Base-by-base conservation (phyloP, 2,329 filamentous ascomycete species). In the Botrytis cinerea region DNA sequence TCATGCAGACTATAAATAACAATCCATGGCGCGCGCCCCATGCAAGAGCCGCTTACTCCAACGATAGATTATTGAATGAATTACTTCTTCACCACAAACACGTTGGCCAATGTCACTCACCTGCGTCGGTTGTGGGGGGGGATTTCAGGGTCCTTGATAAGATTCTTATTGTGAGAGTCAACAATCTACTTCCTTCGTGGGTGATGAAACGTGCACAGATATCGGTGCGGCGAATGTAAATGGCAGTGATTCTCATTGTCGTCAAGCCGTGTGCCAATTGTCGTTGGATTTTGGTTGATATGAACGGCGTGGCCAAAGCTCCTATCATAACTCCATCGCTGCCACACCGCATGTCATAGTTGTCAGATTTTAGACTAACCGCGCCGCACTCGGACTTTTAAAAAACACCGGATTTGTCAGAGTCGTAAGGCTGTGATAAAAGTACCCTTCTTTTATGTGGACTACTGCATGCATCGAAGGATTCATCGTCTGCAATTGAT, bases 271-370 rank as follows among this genome's bases (percentile, higher is more conserved):
- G 40, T 62, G 35, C 22, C 35, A 61, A 40, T 40, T n/a, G 51
- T 54, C n/a, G 38, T 62, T n/a, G 35, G 20, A 62, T 62, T 38
- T 38, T 61, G 59, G 12, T 61, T 62, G 60, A 54, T 40, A 62
- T 62, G 22, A 40, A 40, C 35, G 32, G 22, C 22, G 6, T 25
- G 35, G 14, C 32, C 25, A 16, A 62, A 62, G 12, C 14, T 40
- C 40, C 35, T 54, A 54, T 54, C n/a, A 28, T 28, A 54, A 54
- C 51, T 28, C 14, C 51, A 28, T 54, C 25, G n/a, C 51, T 54
- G 25, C n/a, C 51, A 28, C n/a, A 6, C 14, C n/a, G n/a, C 14
- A 28, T 51, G 4, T 43, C 14, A 12, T 16, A 16, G 16, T 14
- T 38, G 22, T 38, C 20, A 25, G 25, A n/a, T 40, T 35, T 9